Percentiles rank a stretch among this genome's conserved stretches.
Evolutionary conservation across 306 rosid species (phyloP).

Genomic region (Pueraria montana): DNA sequence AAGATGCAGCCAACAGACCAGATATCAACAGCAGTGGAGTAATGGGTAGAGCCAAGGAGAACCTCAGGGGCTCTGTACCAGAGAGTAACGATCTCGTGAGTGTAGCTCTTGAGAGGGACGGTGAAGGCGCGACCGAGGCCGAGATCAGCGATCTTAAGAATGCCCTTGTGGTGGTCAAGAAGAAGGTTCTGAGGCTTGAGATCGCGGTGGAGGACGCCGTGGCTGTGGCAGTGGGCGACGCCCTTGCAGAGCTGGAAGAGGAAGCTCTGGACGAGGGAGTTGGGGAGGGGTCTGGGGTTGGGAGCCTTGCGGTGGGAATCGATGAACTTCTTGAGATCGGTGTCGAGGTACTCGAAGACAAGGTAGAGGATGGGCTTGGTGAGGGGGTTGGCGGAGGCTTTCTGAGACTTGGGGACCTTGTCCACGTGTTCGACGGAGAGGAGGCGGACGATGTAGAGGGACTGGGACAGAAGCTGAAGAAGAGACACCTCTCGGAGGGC

Average conservation of each 20-base stretch:
- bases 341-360: conserved; percentile 90
- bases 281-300: conserved; percentile 63
- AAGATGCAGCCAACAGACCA: conserved; percentile 99
- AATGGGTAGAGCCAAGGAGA: conserved; percentile 85
- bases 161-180: conserved; percentile 76
- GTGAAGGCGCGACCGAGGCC: conserved; percentile 95
- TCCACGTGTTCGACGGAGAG: conserved; percentile 84
- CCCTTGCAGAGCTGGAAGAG: conserved; percentile 95
- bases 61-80: conserved; percentile 99
- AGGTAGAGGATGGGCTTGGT: conserved; percentile 84
- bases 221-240: conserved; percentile 94
- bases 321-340: conserved; percentile 91
- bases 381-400: not conserved
- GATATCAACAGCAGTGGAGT: conserved; percentile 94
- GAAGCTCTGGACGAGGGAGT: conserved; percentile 71
- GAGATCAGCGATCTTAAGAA: conserved; percentile 90
- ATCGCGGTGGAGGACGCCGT: conserved; percentile 92
- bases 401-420: conserved; percentile 50
- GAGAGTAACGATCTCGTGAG: conserved; percentile 96
- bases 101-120: conserved; percentile 93
- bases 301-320: conserved; percentile 88
- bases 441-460: conserved; percentile 88
- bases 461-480: conserved; percentile 91
- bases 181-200: conserved; percentile 96
- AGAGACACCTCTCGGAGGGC: conserved; percentile 95